These are phyloP conservation scores for Pilobolus umbonatus DNA, from an alignment of 192 early-diverging fungal species.

Conservation along the genomic window DNA sequence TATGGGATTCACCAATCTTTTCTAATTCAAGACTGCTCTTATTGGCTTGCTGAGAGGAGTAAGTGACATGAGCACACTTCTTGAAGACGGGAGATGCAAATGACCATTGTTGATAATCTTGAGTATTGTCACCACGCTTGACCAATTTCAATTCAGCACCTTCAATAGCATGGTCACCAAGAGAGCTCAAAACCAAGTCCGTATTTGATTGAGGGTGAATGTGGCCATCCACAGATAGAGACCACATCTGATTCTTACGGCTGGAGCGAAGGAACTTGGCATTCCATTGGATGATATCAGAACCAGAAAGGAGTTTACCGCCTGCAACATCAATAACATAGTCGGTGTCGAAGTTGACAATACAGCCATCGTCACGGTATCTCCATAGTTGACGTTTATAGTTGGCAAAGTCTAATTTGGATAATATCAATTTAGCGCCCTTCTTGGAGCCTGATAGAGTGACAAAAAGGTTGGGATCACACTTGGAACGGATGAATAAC, in stretches of 20 bases:
- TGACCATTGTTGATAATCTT: conserved; percentile 19
- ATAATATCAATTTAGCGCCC: conserved; percentile 25
- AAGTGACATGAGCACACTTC: conserved; percentile 2
- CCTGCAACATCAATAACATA: conserved; percentile 28
- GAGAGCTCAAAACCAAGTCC: conserved; percentile 17
- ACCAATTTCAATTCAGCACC: conserved; percentile 18
- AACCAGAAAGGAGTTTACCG: conserved; percentile 5
- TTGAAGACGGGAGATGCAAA: conserved; percentile 26
- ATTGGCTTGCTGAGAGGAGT: conserved; percentile 7
- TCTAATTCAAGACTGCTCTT: neutral
- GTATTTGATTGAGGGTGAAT: conserved; percentile 18
- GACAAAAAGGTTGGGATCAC: conserved; percentile 13
- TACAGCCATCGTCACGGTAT: conserved; percentile 22
- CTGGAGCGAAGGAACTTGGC: conserved; percentile 15
- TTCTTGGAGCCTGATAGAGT: conserved; percentile 13
- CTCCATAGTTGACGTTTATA: conserved; percentile 26
- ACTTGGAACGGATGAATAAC: conserved; percentile 27
- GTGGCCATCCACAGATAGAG: conserved; percentile 28
- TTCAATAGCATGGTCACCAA: conserved; percentile 1
- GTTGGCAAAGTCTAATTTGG: conserved; percentile 18
- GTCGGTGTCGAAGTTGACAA: conserved; percentile 18
- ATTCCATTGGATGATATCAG: conserved; percentile 27
- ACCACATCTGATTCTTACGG: conserved; percentile 30
- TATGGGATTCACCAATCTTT: neutral
- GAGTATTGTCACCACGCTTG: conserved; percentile 6